Conservation (phyloP, 2,329 filamentous ascomycete species). For the Cytospora schulzeri region DNA sequence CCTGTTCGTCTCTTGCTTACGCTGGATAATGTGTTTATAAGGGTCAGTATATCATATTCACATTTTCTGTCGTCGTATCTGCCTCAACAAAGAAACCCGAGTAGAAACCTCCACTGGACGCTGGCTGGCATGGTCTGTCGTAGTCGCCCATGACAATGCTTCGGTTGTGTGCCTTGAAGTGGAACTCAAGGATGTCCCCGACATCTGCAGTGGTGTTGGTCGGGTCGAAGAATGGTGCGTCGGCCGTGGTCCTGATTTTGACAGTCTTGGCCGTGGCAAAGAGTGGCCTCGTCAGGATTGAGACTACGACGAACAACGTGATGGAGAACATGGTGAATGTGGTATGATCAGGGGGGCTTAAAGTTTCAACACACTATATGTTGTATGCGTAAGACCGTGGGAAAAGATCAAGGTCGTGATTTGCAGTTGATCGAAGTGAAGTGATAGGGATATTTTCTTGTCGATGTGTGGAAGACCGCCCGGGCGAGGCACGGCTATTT, state of each 20-base stretch:
- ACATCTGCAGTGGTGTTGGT: slow-evolving; percentile 45
- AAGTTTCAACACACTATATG: background rate
- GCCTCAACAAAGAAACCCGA: slow-evolving; percentile 48
- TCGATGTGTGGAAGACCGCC: no score
- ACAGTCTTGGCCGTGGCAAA: slow-evolving; percentile 31
- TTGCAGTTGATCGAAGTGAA: background rate
- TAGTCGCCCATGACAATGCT: slow-evolving; percentile 52
- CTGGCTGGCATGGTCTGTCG: slow-evolving; percentile 49
- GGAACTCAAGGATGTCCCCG: slow-evolving; percentile 55
- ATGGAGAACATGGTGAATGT: background rate
- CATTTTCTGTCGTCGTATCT: slow-evolving; percentile 26
- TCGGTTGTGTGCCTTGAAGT: slow-evolving; percentile 54
- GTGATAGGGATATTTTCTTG: no score
- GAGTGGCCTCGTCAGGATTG: background rate
- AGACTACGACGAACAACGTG: background rate
- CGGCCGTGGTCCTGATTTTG: slow-evolving; percentile 43
- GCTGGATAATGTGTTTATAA: background rate
- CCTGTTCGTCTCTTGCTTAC: background rate
- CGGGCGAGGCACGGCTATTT: background rate
- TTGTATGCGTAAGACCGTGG: no score
- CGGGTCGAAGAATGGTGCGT: slow-evolving; percentile 44
- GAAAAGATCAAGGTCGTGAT: no score
- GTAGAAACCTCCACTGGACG: slow-evolving; percentile 45
- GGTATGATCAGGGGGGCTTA: background rate
- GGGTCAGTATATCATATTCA: slow-evolving; percentile 14